Base-by-base conservation (phyloP, 176 grass and related monocot genomes). In the Urochloa ruziziensis region DNA sequence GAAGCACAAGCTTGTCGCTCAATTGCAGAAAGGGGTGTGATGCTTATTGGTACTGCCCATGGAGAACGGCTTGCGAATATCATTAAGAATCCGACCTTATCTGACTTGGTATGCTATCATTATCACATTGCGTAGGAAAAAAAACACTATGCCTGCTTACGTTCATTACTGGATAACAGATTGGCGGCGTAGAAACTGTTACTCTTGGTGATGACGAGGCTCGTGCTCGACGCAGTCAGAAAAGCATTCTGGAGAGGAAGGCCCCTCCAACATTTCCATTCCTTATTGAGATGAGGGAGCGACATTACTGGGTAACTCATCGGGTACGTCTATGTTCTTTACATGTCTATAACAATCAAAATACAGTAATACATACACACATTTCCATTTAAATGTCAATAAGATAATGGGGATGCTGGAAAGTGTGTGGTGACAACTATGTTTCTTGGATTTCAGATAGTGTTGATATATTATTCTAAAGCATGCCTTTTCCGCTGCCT, bases 31-130 rank as follows among this genome's bases (percentile, higher is more conserved):
- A 89, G 93, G 78, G 96, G 96, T 70, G 93, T 98, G 23, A 93
- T 98, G 96, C 96, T 95, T 79, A 98, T 98, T 86, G 96, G 92
- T 46, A 98, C 96, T 61, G 96, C 96, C 43, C 96, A 98, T 83
- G 96, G 96, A 67, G 96, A 98, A 74, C 62, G 73, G 30, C 71
- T 98, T 70, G 93, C 81, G 62, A 98, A 95, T 74, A 98, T 98
- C 62, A 90, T 98, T 79, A 95, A 98, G 75, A 98, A 98, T 79
- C 93, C 93, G 28, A 91, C 87, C 83, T 87, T 98, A 62, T 95
- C 91, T 86, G 96, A 98, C 83, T 81, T 98, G 95, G 95, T 98
- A 92, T 61, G 70, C 35, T 30, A 53, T 77, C 58, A 51, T 84
- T 36, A 78, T 51, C 18, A 21, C 42, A 78, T 73, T 70, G 10